Evolutionary conservation across 2,329 filamentous ascomycete species (phyloP), one percentile per base, ranked within the genome.

Genomic region (Teratosphaeria zuluensis): DNA sequence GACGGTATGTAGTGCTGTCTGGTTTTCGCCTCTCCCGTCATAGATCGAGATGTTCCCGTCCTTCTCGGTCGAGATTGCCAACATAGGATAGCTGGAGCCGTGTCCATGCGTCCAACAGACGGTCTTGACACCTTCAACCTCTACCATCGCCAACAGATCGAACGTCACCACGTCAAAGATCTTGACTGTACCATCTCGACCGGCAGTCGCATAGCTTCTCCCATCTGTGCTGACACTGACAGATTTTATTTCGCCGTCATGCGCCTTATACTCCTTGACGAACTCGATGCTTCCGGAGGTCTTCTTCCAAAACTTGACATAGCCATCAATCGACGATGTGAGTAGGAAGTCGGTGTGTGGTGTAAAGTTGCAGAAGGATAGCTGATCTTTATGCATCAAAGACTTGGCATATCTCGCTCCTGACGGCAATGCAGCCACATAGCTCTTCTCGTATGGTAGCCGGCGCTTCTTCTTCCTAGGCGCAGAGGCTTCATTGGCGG

Each of bases 221-320:
- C 94, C 94, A 73, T 99, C 94, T 48, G 86, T 83, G 74, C 92
- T 97, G 63, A 89, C 87, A 42, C 86, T 94, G 52, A 94, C 89
- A 31, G 87, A 88, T 61, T 80, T 85, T 69, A 97, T 90, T 70
- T 95, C 90, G 56, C 90, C 89, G 59, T 83, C 81, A 75, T 99
- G 95, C 7, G 94, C 92, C 70, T 86, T 87, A 77, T 96, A 99
- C 76, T 99, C 92, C 76, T 99, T 99, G 56, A 97, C 92, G 70
- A 99, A 99, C 76, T 99, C 95, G 59, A 99, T 89, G 0, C 90
- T 90, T 35, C 89, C 86, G 11, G 64, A 58, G 63, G 89, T 83
- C 77, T 99, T 99, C 78, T 99, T 99, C 94, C 94, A 99, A 73
- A 99, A 99, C 74, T 99, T 99, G 66, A 97, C 92, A 0, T 92